Percentiles rank a stretch among this genome's conserved stretches.
Conservation (phyloP, 257 asterid species). For the Lantana camara region DNA sequence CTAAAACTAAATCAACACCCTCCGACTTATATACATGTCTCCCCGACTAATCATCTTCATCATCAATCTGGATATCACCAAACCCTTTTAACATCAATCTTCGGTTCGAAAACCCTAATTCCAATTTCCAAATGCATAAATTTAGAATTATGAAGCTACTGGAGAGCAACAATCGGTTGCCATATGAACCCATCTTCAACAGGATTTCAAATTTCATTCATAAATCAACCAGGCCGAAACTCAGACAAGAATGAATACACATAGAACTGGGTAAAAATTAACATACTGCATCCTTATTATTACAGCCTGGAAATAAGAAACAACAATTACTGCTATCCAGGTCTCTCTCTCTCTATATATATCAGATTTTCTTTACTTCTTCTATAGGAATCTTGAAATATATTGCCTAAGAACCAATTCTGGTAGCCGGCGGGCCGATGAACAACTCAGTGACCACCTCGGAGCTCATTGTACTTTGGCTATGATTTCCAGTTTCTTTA, state of each 20-base stretch:
- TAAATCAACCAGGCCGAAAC: background rate
- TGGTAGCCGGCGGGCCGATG: slow-evolving; percentile 46
- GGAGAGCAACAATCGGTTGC: too few relatives aligned
- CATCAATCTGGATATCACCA: too few relatives aligned
- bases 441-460: slow-evolving; percentile 50
- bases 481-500: slow-evolving; percentile 24
- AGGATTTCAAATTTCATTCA: background rate
- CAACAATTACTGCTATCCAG: background rate
- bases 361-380: background rate
- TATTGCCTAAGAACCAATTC: background rate
- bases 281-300: background rate
- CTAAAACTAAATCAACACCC: too few relatives aligned
- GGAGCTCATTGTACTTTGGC: slow-evolving; percentile 28
- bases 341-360: background rate
- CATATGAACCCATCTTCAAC: background rate
- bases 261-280: background rate
- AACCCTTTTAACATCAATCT: too few relatives aligned
- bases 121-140: background rate
- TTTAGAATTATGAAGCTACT: background rate
- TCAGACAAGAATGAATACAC: background rate
- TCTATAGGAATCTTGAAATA: background rate
- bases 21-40: too few relatives aligned
- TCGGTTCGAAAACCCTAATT: too few relatives aligned
- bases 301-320: background rate
- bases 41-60: too few relatives aligned